Conservation (phyloP, 1,139 yeast species). For the Blastobotrys persicus region DNA sequence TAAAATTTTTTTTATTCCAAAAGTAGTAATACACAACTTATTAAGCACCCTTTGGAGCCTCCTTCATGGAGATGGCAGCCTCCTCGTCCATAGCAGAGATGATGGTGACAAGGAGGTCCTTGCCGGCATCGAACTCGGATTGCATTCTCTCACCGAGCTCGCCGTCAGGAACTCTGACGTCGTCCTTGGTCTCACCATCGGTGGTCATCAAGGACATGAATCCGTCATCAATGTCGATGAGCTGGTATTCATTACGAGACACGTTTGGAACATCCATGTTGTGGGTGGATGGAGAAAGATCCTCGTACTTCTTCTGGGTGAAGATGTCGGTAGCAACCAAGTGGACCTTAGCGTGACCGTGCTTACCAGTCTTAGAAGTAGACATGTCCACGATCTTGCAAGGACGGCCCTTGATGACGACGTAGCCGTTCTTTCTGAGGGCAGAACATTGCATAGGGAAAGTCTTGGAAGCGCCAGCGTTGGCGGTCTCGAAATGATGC, state of each 20-base stretch:
- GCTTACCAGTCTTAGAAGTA: slow-evolving; percentile 99
- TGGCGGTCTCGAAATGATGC: slow-evolving; percentile 97
- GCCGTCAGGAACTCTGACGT: slow-evolving; percentile 97
- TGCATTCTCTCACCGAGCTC: slow-evolving; percentile 93
- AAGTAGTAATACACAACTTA: not conserved
- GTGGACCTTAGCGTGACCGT: slow-evolving; percentile 99
- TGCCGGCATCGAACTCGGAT: slow-evolving; percentile 93
- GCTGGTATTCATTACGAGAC: slow-evolving; percentile 90
- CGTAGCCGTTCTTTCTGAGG: slow-evolving; percentile 99
- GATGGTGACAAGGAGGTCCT: slow-evolving; percentile 92
- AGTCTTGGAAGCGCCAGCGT: slow-evolving; percentile 98
- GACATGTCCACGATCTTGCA: slow-evolving; percentile 99
- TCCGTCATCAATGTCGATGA: slow-evolving; percentile 97
- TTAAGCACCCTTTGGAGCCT: slow-evolving; percentile 70
- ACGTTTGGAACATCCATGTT: slow-evolving; percentile 99
- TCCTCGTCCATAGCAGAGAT: slow-evolving; percentile 99
- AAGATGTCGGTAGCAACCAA: slow-evolving; percentile 97
- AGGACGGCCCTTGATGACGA: slow-evolving; percentile 98
- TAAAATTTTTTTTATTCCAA: too few species aligned
- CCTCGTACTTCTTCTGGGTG: slow-evolving; percentile 99
- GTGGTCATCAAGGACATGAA: slow-evolving; percentile 94
- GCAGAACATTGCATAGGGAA: slow-evolving; percentile 99
- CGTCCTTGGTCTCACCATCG: slow-evolving; percentile 99
- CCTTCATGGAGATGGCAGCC: slow-evolving; percentile 97
- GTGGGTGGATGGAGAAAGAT: slow-evolving; percentile 99